A percentile compares a stretch with the other conserved stretches of the same genome.
Evolutionary conservation across 805 yeast genomes (phyloP).

Genomic region (Lachancea kluyveri): DNA sequence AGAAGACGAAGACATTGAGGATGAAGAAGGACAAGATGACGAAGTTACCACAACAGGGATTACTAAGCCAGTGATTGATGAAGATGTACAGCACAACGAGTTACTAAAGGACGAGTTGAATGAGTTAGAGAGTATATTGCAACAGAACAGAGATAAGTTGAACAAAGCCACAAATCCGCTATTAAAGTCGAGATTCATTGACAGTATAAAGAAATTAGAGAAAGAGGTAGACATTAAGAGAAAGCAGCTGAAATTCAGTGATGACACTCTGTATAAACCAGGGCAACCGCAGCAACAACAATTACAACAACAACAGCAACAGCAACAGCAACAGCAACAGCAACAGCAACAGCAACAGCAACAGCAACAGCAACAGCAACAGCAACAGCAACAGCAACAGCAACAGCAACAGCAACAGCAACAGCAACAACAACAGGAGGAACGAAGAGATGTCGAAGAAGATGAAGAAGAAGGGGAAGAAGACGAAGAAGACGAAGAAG

Average conservation of each 20-base stretch:
- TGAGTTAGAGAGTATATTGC: conserved; percentile 74
- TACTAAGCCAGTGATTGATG: conserved; percentile 45
- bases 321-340: conserved; percentile 1
- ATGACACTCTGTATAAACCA: conserved; percentile 19
- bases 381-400: background rate
- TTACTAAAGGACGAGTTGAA: conserved; percentile 77
- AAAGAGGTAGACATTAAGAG: conserved; percentile 78
- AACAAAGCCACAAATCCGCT: conserved; percentile 74
- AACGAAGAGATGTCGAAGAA: conserved; percentile 15
- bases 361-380: background rate
- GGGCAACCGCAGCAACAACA: too few species aligned
- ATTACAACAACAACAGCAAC: background rate
- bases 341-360: conserved; percentile 1
- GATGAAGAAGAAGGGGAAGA: conserved; percentile 31
- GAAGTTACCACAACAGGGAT: conserved; percentile 37
- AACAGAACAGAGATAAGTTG: conserved; percentile 65
- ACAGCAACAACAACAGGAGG: too few species aligned
- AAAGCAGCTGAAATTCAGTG: conserved; percentile 47
- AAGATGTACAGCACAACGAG: conserved; percentile 60
- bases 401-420: background rate
- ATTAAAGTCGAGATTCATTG: conserved; percentile 78
- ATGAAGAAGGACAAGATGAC: conserved; percentile 42
- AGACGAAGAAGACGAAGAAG: conserved; percentile 30
- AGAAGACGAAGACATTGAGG: conserved; percentile 35
- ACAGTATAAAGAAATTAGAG: conserved; percentile 69